Base-by-base conservation (phyloP, 805 yeast genomes). In the Suhomyces faveliae region DNA sequence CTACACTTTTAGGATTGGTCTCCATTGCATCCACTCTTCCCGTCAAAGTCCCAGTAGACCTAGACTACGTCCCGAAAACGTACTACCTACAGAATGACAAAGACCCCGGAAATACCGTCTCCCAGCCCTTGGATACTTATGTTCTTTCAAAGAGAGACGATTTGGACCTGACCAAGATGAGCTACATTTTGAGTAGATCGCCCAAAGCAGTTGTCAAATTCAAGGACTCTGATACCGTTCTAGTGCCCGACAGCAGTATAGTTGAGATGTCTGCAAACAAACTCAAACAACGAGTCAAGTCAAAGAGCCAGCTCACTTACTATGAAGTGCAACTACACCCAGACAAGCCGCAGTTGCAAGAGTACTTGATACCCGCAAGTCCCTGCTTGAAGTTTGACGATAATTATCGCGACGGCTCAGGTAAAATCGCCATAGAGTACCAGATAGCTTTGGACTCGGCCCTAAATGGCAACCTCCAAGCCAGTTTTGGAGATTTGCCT, bases 151-250 rank as follows among this genome's bases (percentile, higher is more conserved):
- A 17, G 13, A 45, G 62, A 23, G 47, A 45, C n/a, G 40, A 20
- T n/a, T 51, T 59, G 11, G 46, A 41, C 21, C 40, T 42, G 4
- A 39, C 27, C 11, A 54, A 49, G 33, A 30, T 57, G 46, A 29
- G 45, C 17, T 43, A 53, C 41, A 29, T 59, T 9, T 13, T 53
- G 17, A 13, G 41, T n/a, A 48, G 48, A 10, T 40, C 48, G 15
- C 58, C 51, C 4, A 21, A 25, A 22, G 41, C 45, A 20, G 43
- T 55, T 8, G 44, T 58, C 11, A 5, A 46, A 9, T 55, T 59
- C 47, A 53, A 48, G 29, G 63, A 59, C 45, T 49, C 60, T 2
- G 46, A 48, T 15, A 56, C 62, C 1, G 40, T 52, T 5, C 43
- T 59, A 19, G 54, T 54, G 11, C 61, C 62, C 24, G 45, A 48